Evolutionary conservation across 192 early-diverging fungal species (phyloP).

Genomic region (Neocallimastix lanati): DNA sequence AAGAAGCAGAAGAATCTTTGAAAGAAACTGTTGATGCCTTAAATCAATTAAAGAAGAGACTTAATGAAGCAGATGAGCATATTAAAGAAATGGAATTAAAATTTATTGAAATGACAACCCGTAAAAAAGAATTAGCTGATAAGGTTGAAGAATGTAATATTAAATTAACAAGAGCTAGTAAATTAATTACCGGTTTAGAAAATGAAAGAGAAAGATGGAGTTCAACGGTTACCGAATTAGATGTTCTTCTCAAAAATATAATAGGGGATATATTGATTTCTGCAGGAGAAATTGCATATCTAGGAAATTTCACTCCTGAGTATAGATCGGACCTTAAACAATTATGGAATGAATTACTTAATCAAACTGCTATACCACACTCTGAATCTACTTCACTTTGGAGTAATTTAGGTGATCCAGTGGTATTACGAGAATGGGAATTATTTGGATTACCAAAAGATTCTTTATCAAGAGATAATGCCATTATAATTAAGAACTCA

Average conservation of each 20-base stretch:
- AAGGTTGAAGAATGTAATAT: slow-evolving; percentile 43
- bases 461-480: slow-evolving; percentile 34
- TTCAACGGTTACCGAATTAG: slow-evolving; percentile 18
- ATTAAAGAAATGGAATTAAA: slow-evolving; percentile 29
- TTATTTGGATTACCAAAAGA: slow-evolving; percentile 38
- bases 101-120: slow-evolving; percentile 26
- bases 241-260: slow-evolving; percentile 1
- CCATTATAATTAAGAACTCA: slow-evolving; percentile 31
- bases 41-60: slow-evolving; percentile 25
- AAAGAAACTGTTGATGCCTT: slow-evolving; percentile 24
- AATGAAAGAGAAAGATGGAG: slow-evolving; percentile 44
- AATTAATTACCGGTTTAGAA: slow-evolving; percentile 29
- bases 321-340: slow-evolving; percentile 21
- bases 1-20: slow-evolving; percentile 30
- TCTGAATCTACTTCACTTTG: slow-evolving; percentile 22
- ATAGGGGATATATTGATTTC: slow-evolving; percentile 37
- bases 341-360: slow-evolving; percentile 22
- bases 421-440: slow-evolving; percentile 30
- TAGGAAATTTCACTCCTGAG: slow-evolving; percentile 32
- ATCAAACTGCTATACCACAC: slow-evolving; percentile 22
- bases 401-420: slow-evolving; percentile 32
- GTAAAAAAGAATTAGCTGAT: slow-evolving; percentile 29
- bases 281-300: slow-evolving; percentile 35
- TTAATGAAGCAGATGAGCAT: slow-evolving; percentile 33
- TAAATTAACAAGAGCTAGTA: slow-evolving; percentile 26